These are phyloP conservation scores for Kandelia obovata DNA, from an alignment of 345 rosid genomes.

Conservation along the genomic window DNA sequence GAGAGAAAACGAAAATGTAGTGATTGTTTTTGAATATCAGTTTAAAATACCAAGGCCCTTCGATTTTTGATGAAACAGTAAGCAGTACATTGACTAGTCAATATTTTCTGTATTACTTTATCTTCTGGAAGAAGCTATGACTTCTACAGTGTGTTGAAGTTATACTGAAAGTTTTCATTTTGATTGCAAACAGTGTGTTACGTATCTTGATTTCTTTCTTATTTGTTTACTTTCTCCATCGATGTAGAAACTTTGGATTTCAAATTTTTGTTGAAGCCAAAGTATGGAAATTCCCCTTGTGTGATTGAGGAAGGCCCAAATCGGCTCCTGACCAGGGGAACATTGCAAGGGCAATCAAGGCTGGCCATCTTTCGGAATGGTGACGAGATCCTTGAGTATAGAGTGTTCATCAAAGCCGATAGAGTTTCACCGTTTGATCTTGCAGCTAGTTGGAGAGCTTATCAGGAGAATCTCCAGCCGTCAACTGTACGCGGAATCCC, in stretches of 20 bases:
- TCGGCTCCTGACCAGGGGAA: slow-evolving; percentile 64
- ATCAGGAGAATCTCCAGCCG: slow-evolving; percentile 85
- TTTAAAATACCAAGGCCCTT: background rate
- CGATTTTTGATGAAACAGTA: background rate
- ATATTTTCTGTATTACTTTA: no score
- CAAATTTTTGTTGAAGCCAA: slow-evolving; percentile 97
- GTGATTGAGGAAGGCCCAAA: slow-evolving; percentile 90
- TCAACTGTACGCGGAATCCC: slow-evolving; percentile 93
- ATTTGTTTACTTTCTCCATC: slow-evolving; percentile 11
- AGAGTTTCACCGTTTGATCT: slow-evolving; percentile 97
- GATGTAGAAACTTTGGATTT: slow-evolving; percentile 86
- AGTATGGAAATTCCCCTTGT: slow-evolving; percentile 49
- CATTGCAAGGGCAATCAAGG: slow-evolving; percentile 78
- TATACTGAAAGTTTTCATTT: background rate
- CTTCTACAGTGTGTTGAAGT: no score
- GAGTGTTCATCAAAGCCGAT: slow-evolving; percentile 77
- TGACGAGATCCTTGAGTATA: slow-evolving; percentile 71
- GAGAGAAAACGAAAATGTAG: background rate
- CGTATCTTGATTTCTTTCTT: background rate
- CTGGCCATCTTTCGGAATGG: slow-evolving; percentile 62
- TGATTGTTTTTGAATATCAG: background rate
- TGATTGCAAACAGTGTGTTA: background rate
- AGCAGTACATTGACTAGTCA: no score
- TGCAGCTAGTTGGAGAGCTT: slow-evolving; percentile 99
- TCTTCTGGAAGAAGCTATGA: no score